Evolutionary conservation across 306 rosid species (phyloP).

Genomic region (Quercus engelmannii): DNA sequence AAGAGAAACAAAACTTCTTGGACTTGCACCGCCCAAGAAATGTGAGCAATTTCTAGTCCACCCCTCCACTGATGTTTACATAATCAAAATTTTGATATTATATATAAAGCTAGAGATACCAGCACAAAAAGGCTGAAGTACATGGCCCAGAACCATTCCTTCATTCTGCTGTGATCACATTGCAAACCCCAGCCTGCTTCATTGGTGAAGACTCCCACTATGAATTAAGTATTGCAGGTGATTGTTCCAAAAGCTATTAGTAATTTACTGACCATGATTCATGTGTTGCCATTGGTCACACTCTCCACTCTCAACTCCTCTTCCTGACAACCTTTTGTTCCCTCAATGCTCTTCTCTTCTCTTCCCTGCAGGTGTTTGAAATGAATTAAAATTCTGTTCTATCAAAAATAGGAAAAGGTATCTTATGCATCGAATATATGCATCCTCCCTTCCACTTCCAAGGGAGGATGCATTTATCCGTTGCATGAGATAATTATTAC

Average conservation of each 20-base stretch:
- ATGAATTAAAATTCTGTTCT: neutral
- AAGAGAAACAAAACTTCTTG: neutral
- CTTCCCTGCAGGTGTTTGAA: conserved; percentile 62
- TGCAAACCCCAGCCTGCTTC: neutral
- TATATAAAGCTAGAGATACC: neutral
- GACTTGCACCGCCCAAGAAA: neutral
- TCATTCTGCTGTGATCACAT: neutral
- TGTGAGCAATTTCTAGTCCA: neutral
- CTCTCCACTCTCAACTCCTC: conserved; percentile 3
- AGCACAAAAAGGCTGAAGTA: neutral
- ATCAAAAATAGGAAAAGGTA: neutral
- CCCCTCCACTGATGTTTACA: neutral
- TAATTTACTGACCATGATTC: neutral
- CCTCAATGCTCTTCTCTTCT: conserved; percentile 61
- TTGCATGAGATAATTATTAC: no score
- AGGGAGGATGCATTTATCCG: no score
- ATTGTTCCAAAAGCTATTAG: neutral
- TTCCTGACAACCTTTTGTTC: conserved; percentile 29
- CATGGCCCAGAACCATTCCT: neutral
- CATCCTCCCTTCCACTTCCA: no score
- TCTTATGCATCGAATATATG: no score
- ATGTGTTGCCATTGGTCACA: neutral
- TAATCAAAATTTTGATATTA: neutral
- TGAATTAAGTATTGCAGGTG: neutral
- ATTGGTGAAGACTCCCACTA: neutral